phyloP scores from a whole-genome alignment of 2,329 filamentous ascomycete genomes.

The Claviceps purpurea region DNA sequence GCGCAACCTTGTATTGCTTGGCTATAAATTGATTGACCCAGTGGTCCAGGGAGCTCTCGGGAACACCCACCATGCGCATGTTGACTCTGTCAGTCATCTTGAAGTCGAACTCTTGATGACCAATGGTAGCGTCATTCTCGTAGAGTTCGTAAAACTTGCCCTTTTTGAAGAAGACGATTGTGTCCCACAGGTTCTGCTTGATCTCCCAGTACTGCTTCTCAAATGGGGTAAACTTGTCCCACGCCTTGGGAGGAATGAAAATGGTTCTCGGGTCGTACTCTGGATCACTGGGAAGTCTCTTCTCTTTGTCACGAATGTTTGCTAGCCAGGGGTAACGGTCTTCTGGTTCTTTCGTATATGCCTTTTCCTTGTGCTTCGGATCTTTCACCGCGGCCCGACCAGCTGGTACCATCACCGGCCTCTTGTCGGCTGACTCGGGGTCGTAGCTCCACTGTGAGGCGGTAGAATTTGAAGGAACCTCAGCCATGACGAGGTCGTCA shows the following conservation, averaged over 20 bases:
- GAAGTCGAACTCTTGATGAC: slow-evolving; percentile 90
- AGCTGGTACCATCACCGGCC: slow-evolving; percentile 20
- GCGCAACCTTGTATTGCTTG: slow-evolving; percentile 92
- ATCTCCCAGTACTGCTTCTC: slow-evolving; percentile 99
- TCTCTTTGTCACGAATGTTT: slow-evolving; percentile 71
- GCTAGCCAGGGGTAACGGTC: slow-evolving; percentile 85
- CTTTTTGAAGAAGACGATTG: slow-evolving; percentile 98
- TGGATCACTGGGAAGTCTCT: slow-evolving; percentile 61
- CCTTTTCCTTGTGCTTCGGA: slow-evolving; percentile 46
- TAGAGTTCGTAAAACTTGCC: slow-evolving; percentile 99
- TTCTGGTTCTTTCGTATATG: slow-evolving; percentile 69
- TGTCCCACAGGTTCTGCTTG: slow-evolving; percentile 95
- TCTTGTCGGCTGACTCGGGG: slow-evolving; percentile 29
- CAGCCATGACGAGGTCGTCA: slow-evolving; percentile 38
- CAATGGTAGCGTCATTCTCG: slow-evolving; percentile 92
- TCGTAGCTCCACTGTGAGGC: slow-evolving; percentile 69
- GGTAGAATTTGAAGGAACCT: slow-evolving; percentile 51
- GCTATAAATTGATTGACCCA: slow-evolving; percentile 99
- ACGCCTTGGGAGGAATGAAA: slow-evolving; percentile 74
- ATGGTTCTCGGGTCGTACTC: slow-evolving; percentile 86
- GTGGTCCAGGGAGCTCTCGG: slow-evolving; percentile 85
- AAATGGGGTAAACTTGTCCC: slow-evolving; percentile 76
- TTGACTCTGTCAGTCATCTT: slow-evolving; percentile 97
- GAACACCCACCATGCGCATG: slow-evolving; percentile 98
- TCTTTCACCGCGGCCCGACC: slow-evolving; percentile 15